Evolutionary conservation across 441 rosid genomes (phyloP).

Genomic region (Pelargonium myrrhifolium): DNA sequence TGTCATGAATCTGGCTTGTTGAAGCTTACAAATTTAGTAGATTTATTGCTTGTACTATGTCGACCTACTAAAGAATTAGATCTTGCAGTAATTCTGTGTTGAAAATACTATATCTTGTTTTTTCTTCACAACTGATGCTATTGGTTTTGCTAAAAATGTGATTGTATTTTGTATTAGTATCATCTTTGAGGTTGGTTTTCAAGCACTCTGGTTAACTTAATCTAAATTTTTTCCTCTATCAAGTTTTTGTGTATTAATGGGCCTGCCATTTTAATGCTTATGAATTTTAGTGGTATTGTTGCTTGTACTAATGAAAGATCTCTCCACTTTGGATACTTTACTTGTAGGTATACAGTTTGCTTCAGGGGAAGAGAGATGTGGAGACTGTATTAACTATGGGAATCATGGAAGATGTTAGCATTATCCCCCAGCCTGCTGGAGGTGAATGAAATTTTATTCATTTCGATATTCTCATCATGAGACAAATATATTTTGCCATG

Average conservation of each 20-base stretch:
- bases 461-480: background rate
- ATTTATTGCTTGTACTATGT: background rate
- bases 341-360: constrained; percentile 80
- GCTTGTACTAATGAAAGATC: background rate
- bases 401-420: constrained; percentile 25
- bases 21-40: background rate
- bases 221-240: too few species aligned
- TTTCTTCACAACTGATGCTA: too few species aligned
- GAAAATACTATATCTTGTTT: too few species aligned
- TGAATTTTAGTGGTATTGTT: too few species aligned
- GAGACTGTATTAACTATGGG: constrained; percentile 40
- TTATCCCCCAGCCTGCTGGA: constrained; percentile 59
- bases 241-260: too few species aligned
- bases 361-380: constrained; percentile 90
- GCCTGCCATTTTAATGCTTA: too few species aligned
- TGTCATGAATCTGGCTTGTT: background rate
- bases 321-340: constrained; percentile 8
- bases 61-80: too few species aligned
- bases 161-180: too few species aligned
- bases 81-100: too few species aligned
- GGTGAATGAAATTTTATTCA: constrained; percentile 14
- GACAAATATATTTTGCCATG: background rate
- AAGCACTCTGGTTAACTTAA: too few species aligned
- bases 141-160: too few species aligned
- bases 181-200: too few species aligned